Conservation (phyloP, 2,329 filamentous ascomycete species). For the Penicillium nordicum region DNA sequence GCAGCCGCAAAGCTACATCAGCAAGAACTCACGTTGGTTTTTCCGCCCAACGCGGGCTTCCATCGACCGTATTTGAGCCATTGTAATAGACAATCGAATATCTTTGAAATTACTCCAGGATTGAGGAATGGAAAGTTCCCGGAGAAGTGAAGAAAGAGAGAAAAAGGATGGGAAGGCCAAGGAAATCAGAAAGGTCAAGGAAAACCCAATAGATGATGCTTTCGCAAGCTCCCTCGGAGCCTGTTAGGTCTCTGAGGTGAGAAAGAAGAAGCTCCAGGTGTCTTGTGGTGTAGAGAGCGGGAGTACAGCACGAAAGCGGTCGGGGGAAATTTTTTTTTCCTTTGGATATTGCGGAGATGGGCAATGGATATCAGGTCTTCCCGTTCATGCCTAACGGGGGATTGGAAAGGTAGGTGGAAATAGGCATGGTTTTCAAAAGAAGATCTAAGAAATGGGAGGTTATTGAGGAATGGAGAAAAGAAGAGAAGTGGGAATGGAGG, state of each 20-base stretch:
- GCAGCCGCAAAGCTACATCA: slow-evolving; percentile 2
- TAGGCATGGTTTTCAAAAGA: slow-evolving; percentile 37
- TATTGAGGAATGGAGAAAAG: slow-evolving; percentile 19
- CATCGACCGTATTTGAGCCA: slow-evolving; percentile 45
- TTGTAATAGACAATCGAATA: slow-evolving; percentile 25
- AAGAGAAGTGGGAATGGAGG: slow-evolving; percentile 22
- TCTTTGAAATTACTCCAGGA: slow-evolving; percentile 1
- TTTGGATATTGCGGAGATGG: slow-evolving; percentile 14
- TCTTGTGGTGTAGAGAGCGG: slow-evolving; percentile 1
- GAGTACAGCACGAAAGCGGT: slow-evolving; percentile 23
- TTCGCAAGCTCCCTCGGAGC: slow-evolving; percentile 25
- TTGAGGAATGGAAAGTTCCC: neutral
- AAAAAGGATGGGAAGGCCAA: slow-evolving; percentile 5
- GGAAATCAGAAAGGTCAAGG: neutral
- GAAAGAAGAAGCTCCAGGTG: slow-evolving; percentile 13
- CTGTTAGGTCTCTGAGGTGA: slow-evolving; percentile 9
- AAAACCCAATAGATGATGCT: neutral
- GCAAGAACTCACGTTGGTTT: slow-evolving; percentile 49
- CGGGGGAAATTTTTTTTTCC: slow-evolving; percentile 33
- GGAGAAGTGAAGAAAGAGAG: slow-evolving; percentile 6
- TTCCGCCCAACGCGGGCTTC: slow-evolving; percentile 47
- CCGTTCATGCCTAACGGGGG: slow-evolving; percentile 48
- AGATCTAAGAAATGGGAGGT: slow-evolving; percentile 23
- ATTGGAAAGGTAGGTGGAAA: slow-evolving; percentile 32
- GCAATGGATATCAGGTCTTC: slow-evolving; percentile 33